Evolutionary conservation across 768 basidiomycete genomes (phyloP), one percentile per base, ranked within the genome.

Genomic region (Rhodosporidiobolus sp.): DNA sequence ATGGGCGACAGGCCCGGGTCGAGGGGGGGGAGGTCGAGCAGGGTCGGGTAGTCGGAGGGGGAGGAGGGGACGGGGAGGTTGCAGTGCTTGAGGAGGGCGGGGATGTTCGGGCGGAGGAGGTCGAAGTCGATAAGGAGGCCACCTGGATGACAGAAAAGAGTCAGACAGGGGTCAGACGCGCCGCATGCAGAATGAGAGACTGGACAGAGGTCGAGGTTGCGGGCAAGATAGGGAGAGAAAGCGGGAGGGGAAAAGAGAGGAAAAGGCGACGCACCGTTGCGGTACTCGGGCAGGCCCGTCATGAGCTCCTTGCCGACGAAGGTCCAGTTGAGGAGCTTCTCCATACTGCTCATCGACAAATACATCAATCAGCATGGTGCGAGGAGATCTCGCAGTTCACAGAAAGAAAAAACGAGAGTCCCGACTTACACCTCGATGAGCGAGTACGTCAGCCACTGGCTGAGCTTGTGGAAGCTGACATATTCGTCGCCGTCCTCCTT

Each of bases 381-480:
- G 20, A 6, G 6, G 20, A 22, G 34, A 14, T 22, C 6, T 7
- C 8, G 24, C 17, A 32, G 22, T 24, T 32, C 22, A 20, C 24
- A 30, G 10, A 6, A 28, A 26, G 43, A 43, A 26, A 53, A 32
- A 14, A 34, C 6, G 26, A 26, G 12, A 12, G 24, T 34, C 46
- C 38, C 46, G 46, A 54, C 76, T 19, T 24, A 79, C 72, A 78
- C 74, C 53, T 79, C 78, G 59, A 79, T 75, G 88, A 80, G 94
- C 90, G 46, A 96, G 84, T 28, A 99, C 14, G 93, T 89, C 67
- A 92, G 85, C 95, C 95, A 99, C 72, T 90, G 89, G 0, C 91
- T 92, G 59, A 99, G 85, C 80, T 99, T 98, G 83, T 97, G 95
- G 84, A 98, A 98, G 0, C 93, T 90, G 12, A 98, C 92, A 43